These are phyloP conservation scores for Thermothielavioides terrestris DNA, from an alignment of 495 filamentous ascomycete species.

Conservation along the genomic window DNA sequence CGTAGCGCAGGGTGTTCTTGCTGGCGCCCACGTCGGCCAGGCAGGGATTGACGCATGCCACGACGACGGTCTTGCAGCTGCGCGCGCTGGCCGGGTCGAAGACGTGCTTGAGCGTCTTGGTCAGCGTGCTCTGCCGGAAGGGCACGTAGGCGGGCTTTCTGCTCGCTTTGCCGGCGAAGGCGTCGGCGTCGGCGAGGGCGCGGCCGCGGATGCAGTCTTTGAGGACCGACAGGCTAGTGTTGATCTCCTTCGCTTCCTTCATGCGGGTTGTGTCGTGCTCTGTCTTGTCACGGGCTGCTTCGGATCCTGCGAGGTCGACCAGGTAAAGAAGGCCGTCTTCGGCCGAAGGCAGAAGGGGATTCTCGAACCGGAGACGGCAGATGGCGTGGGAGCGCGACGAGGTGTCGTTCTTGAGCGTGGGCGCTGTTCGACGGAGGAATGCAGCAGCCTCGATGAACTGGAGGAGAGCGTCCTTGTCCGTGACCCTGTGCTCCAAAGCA, in stretches of 20 bases:
- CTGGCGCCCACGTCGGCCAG: slow-evolving; percentile 16
- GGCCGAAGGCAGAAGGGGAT: slow-evolving; percentile 11
- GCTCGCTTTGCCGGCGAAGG: not conserved
- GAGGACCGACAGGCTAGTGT: slow-evolving; percentile 34
- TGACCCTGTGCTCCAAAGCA: slow-evolving; percentile 12
- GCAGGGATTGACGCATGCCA: slow-evolving; percentile 23
- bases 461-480: slow-evolving; percentile 9
- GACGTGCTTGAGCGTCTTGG: slow-evolving; percentile 23
- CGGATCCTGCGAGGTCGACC: slow-evolving; percentile 42
- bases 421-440: slow-evolving; percentile 9
- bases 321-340: slow-evolving; percentile 37
- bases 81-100: slow-evolving; percentile 18
- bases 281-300: slow-evolving; percentile 26
- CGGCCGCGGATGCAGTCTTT: slow-evolving; percentile 35
- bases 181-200: slow-evolving; percentile 15
- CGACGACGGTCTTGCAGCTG: slow-evolving; percentile 17
- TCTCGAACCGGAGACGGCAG: slow-evolving; percentile 37
- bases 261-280: slow-evolving; percentile 27
- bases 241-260: slow-evolving; percentile 40
- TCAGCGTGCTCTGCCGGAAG: slow-evolving; percentile 20
- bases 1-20: slow-evolving; percentile 22
- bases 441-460: slow-evolving; percentile 16
- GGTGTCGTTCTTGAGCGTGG: slow-evolving; percentile 34
- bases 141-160: slow-evolving; percentile 16
- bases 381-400: slow-evolving; percentile 44